Evolutionary conservation across 805 yeast genomes (phyloP), one percentile per base, ranked within the genome.

Genomic region (Candida suzukii): DNA sequence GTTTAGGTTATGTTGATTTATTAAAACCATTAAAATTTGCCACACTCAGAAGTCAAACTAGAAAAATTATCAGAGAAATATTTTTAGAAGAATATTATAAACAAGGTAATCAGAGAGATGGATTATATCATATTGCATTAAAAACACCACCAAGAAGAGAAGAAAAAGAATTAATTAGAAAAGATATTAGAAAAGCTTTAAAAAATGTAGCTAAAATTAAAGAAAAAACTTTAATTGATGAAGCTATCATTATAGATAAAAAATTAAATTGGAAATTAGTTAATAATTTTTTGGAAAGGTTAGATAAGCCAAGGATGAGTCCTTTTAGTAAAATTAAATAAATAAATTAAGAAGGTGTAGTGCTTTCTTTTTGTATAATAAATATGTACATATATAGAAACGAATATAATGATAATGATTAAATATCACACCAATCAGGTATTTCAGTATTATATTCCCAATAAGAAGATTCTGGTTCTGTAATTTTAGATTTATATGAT

Each of bases 361-460:
- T n/a, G n/a, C n/a, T n/a, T n/a, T n/a, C n/a, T n/a, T n/a, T n/a
- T n/a, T n/a, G n/a, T n/a, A n/a, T n/a, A n/a, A 32, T 16, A 5
- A 29, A 13, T 22, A 34, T 34, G 27, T 22, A 24, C 29, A n/a
- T 24, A 35, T 16, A 20, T 19, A 19, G n/a, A 32, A 5, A 11
- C 14, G n/a, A 11, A 8, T 19, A 26, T 7, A 28, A 3, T 8
- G 9, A 20, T 13, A 5, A 5, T 13, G 20, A 7, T 18, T 34
- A 52, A n/a, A 61, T 52, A n/a, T 52, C 26, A 11, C 66, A 57
- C 84, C 85, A 78, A 0, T 36, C 27, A 0, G 85, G 85, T 17
- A 55, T 40, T 1, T 50, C 53, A 0, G 80, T 69, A 41, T 67
- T 58, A 46, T 66, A 78, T 9, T 50, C 47, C 57, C 71, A 60